phyloP scores from a whole-genome alignment of 108 stramenopile genomes.

The Cyclotella baltica region DNA sequence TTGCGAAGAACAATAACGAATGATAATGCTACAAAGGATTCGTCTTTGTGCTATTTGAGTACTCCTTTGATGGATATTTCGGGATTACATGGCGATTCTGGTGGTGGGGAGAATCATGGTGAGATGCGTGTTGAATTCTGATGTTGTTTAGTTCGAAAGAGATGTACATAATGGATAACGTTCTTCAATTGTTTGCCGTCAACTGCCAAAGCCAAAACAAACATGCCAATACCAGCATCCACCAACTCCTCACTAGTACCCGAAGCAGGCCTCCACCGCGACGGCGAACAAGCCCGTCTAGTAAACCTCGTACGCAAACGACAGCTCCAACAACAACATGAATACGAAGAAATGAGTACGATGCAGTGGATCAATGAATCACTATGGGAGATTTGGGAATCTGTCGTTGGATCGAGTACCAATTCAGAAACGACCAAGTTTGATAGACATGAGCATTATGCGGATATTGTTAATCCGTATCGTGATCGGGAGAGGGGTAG shows the following conservation, averaged over 20 bases:
- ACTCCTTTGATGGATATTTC: background rate
- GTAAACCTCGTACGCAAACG: conserved; percentile 39
- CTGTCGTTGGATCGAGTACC: background rate
- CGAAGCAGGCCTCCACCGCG: conserved; percentile 46
- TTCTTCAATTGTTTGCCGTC: background rate
- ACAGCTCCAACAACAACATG: conserved; percentile 26
- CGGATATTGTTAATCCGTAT: conserved; percentile 24
- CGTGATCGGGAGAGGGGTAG: background rate
- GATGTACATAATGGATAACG: background rate
- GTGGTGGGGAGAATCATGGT: too few relatives aligned
- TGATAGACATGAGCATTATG: conserved; percentile 15
- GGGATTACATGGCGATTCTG: too few relatives aligned
- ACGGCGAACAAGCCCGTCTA: conserved; percentile 50
- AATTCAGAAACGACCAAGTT: background rate
- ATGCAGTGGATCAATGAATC: conserved; percentile 22
- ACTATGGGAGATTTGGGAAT: background rate
- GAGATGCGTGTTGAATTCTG: background rate
- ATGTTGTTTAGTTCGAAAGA: background rate
- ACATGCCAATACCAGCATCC: background rate
- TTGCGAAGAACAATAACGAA: background rate
- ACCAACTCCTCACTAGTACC: conserved; percentile 13
- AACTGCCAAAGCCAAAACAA: background rate
- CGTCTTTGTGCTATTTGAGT: too few relatives aligned
- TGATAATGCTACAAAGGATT: too few relatives aligned
- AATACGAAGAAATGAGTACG: conserved; percentile 16